Percentiles rank a stretch among this genome's conserved stretches.
phyloP scores from a whole-genome alignment of 371 early-diverging fungal species.

The Nematocida ironsii region DNA sequence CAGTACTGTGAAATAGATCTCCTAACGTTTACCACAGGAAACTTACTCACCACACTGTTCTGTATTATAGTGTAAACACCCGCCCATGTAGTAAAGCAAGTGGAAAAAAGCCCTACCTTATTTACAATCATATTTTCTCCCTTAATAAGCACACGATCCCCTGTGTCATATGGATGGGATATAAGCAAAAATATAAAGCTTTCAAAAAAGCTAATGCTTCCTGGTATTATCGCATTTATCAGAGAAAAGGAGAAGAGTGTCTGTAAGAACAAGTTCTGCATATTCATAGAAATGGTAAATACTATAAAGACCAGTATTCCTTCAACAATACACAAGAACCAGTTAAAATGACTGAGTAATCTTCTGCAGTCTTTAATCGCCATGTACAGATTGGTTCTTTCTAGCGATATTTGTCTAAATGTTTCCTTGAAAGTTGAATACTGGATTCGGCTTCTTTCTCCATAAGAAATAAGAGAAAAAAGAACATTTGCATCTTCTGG shows the following conservation, averaged over 20 bases:
- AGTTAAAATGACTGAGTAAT: conserved; percentile 48
- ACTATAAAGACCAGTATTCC: conserved; percentile 52
- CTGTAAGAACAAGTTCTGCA: conserved; percentile 53
- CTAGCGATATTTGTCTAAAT: conserved; percentile 68
- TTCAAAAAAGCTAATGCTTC: conserved; percentile 66
- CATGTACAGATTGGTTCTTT: conserved; percentile 65
- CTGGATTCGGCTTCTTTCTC: conserved; percentile 58
- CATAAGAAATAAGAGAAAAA: conserved; percentile 64
- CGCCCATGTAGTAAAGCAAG: conserved; percentile 68
- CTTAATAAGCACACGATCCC: conserved; percentile 69
- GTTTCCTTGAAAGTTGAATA: conserved; percentile 65
- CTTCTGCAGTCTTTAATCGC: conserved; percentile 62
- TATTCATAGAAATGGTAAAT: conserved; percentile 47
- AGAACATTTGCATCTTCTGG: conserved; percentile 54
- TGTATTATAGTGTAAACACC: conserved; percentile 64
- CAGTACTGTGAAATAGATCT: conserved; percentile 65
- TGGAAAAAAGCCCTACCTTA: conserved; percentile 66
- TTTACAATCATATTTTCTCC: conserved; percentile 69
- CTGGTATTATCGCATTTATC: conserved; percentile 49
- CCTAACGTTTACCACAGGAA: conserved; percentile 64
- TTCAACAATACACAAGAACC: conserved; percentile 39
- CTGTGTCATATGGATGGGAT: conserved; percentile 70
- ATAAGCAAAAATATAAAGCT: conserved; percentile 69
- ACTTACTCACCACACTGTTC: conserved; percentile 62
- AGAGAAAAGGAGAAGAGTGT: conserved; percentile 46